These are phyloP conservation scores for Cordyceps militaris DNA, from an alignment of 2,329 filamentous ascomycete species.

Conservation along the genomic window DNA sequence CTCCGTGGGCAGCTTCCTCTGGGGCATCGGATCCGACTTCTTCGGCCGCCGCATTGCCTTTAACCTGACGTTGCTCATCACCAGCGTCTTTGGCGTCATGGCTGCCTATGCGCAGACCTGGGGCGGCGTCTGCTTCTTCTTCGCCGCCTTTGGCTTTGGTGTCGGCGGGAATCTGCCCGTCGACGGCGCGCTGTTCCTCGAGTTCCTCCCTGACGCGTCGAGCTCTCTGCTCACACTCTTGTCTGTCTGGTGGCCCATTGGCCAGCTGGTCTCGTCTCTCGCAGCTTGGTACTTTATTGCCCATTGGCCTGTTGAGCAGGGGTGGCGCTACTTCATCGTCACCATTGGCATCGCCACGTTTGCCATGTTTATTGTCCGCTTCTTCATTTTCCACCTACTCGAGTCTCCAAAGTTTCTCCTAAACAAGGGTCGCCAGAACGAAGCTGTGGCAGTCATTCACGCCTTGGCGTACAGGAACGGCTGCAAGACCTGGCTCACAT, in stretches of 20 bases:
- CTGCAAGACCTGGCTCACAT: constrained; percentile 67
- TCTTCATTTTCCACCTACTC: constrained; percentile 73
- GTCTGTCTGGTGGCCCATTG: constrained; percentile 83
- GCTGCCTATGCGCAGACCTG: constrained; percentile 62
- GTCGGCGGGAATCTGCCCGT: constrained; percentile 73
- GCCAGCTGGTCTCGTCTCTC: constrained; percentile 65
- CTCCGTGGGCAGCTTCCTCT: constrained; percentile 70
- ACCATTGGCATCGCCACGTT: constrained; percentile 68
- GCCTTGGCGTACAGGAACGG: constrained; percentile 68
- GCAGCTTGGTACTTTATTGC: constrained; percentile 72
- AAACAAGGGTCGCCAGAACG: constrained; percentile 65
- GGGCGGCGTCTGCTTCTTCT: constrained; percentile 54
- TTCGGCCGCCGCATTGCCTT: constrained; percentile 75
- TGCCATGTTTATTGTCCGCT: constrained; percentile 69
- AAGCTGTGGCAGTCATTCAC: constrained; percentile 74
- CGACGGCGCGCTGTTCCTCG: constrained; percentile 74
- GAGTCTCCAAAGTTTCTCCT: constrained; percentile 83
- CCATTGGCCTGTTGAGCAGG: constrained; percentile 59
- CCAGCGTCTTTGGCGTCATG: constrained; percentile 65
- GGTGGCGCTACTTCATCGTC: constrained; percentile 69
- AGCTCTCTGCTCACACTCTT: constrained; percentile 68
- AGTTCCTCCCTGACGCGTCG: constrained; percentile 72
- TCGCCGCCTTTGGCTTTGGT: constrained; percentile 57
- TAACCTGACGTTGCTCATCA: constrained; percentile 70
- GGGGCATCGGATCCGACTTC: constrained; percentile 73